Conservation (phyloP, 164 flowering plant genomes). For the Chimonanthus praecox region DNA sequence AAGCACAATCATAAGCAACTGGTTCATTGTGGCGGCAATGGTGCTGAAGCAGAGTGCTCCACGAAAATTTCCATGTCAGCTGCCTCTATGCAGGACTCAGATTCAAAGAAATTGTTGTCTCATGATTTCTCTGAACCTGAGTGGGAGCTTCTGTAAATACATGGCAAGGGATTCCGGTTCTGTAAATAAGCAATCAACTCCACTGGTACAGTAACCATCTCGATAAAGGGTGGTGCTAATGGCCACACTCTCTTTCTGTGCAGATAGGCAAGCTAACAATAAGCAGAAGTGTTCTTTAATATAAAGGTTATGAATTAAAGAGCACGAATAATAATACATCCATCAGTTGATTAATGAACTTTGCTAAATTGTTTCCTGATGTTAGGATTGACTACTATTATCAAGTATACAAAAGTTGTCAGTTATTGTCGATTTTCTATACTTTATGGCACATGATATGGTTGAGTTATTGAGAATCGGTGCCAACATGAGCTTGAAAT, state of each 20-base stretch:
- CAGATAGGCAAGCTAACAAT: background rate
- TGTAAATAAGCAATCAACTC: constrained; percentile 17
- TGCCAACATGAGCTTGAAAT: too few relatives aligned
- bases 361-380: background rate
- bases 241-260: background rate
- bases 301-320: background rate
- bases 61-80: constrained; percentile 6
- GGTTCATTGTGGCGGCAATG: background rate
- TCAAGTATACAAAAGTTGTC: background rate
- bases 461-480: background rate
- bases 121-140: constrained; percentile 41
- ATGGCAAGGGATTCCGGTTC: constrained; percentile 2
- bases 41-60: too few relatives aligned
- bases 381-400: background rate
- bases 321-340: background rate
- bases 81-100: constrained; percentile 1
- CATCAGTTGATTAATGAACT: background rate
- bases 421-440: background rate
- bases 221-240: constrained; percentile 13
- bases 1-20: constrained; percentile 48
- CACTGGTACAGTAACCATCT: background rate
- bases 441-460: background rate
- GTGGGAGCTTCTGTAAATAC: constrained; percentile 63
- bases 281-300: background rate
- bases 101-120: constrained; percentile 9